These are phyloP conservation scores for Thermomyces lanuginosus DNA, from an alignment of 2,329 filamentous ascomycete species.

Conservation along the genomic window DNA sequence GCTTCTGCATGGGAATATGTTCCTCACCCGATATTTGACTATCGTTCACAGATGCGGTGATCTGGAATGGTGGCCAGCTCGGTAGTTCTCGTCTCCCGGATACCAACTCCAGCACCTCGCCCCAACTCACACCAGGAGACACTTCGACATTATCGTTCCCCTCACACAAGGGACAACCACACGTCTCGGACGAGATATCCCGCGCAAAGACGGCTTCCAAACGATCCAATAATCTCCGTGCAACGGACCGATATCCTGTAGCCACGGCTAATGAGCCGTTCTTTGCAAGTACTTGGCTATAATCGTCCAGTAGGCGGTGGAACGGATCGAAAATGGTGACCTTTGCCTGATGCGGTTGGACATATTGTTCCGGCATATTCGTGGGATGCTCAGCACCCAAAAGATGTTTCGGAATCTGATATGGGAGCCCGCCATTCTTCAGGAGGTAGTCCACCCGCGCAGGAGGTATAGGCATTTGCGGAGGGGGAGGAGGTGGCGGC, in stretches of 20 bases:
- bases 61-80: conserved; percentile 72
- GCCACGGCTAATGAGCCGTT: conserved; percentile 87
- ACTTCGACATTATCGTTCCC: conserved; percentile 43
- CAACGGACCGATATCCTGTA: conserved; percentile 89
- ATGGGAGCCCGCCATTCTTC: conserved; percentile 66
- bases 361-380: conserved; percentile 39
- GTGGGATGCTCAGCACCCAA: conserved; percentile 39
- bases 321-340: conserved; percentile 68
- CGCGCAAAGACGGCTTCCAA: conserved; percentile 88
- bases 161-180: conserved; percentile 70
- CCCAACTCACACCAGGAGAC: conserved; percentile 63
- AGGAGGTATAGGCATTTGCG: conserved; percentile 47
- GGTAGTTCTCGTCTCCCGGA: conserved; percentile 77
- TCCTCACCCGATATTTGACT: conserved; percentile 39
- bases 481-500: conserved; percentile 61
- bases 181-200: conserved; percentile 76
- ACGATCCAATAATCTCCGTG: conserved; percentile 71
- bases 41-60: conserved; percentile 41
- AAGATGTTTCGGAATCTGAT: conserved; percentile 56
- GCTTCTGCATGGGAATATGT: conserved; percentile 51
- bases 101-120: conserved; percentile 83
- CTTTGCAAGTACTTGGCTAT: conserved; percentile 61
- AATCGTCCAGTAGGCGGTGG: conserved; percentile 70
- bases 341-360: conserved; percentile 50
- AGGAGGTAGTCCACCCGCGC: conserved; percentile 85